Evolutionary conservation across 371 early-diverging fungal genomes (phyloP).

Genomic region (Coemansia sp.): DNA sequence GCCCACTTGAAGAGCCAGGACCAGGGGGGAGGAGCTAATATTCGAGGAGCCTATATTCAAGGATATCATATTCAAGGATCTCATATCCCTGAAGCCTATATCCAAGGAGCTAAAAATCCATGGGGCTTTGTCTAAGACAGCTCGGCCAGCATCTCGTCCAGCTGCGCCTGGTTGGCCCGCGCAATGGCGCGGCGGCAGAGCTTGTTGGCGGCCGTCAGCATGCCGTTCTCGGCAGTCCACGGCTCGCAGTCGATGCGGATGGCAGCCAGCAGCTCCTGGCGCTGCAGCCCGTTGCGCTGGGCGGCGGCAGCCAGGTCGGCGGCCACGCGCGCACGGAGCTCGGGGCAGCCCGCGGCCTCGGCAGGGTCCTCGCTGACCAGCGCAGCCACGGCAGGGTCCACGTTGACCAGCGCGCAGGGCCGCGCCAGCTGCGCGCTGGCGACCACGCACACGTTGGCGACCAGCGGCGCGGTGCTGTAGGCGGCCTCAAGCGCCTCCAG

Average conservation of each 20-base stretch:
- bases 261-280: slow-evolving; percentile 71
- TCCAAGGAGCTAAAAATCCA: no score
- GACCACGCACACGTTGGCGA: slow-evolving; percentile 82
- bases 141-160: slow-evolving; percentile 52
- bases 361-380: slow-evolving; percentile 28
- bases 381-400: slow-evolving; percentile 55
- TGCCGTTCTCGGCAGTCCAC: slow-evolving; percentile 85
- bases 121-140: no score
- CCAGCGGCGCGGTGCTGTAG: slow-evolving; percentile 72
- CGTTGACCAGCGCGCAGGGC: slow-evolving; percentile 50
- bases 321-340: neutral
- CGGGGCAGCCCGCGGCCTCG: neutral
- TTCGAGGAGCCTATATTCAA: neutral
- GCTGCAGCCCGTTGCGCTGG: slow-evolving; percentile 59
- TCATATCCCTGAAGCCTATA: no score
- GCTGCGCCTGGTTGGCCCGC: slow-evolving; percentile 58
- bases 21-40: neutral
- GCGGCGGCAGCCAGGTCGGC: slow-evolving; percentile 50
- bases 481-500: slow-evolving; percentile 96
- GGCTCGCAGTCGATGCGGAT: slow-evolving; percentile 71
- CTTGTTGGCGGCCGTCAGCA: slow-evolving; percentile 92
- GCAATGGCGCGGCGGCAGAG: slow-evolving; percentile 76
- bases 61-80: neutral
- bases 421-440: slow-evolving; percentile 59
- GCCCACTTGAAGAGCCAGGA: no score